A percentile compares a stretch with the other conserved stretches of the same genome.
Evolutionary conservation across 75 land plant species (phyloP).

Genomic region (Picea sitchensis): DNA sequence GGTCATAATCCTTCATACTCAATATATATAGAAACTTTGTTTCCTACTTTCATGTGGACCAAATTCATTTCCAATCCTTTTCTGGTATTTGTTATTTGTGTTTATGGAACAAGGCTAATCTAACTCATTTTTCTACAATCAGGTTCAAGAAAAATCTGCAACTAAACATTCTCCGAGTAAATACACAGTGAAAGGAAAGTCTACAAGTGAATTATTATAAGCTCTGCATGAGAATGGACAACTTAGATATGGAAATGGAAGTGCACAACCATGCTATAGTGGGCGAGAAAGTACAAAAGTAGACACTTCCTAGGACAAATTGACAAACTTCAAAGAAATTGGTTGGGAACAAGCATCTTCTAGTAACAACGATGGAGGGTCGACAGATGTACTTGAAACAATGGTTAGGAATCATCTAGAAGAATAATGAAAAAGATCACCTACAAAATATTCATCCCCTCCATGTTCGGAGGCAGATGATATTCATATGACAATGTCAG

Average conservation of each 20-base stretch:
- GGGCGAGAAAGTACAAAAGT: background rate
- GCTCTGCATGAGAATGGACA: background rate
- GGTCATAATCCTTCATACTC: background rate
- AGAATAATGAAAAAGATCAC: background rate
- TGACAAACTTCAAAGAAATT: background rate
- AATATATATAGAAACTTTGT: no score
- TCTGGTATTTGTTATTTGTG: background rate
- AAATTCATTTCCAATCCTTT: background rate
- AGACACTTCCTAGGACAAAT: background rate
- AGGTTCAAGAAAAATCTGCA: slow-evolving; percentile 4
- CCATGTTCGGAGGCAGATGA: background rate
- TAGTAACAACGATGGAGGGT: background rate
- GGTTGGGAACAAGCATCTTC: background rate
- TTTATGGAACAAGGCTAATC: background rate
- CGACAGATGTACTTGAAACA: background rate
- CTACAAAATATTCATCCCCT: slow-evolving; percentile 1
- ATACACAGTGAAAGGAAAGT: background rate
- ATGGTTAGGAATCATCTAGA: background rate
- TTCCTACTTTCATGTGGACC: background rate
- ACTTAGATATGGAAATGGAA: background rate
- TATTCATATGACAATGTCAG: background rate
- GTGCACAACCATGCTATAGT: no score
- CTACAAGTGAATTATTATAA: background rate
- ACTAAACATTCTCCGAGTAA: background rate
- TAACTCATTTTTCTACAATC: background rate